Evolutionary conservation across 495 filamentous ascomycete species (phyloP), one percentile per base, ranked within the genome.

Genomic region (Pyronema omphalodes): DNA sequence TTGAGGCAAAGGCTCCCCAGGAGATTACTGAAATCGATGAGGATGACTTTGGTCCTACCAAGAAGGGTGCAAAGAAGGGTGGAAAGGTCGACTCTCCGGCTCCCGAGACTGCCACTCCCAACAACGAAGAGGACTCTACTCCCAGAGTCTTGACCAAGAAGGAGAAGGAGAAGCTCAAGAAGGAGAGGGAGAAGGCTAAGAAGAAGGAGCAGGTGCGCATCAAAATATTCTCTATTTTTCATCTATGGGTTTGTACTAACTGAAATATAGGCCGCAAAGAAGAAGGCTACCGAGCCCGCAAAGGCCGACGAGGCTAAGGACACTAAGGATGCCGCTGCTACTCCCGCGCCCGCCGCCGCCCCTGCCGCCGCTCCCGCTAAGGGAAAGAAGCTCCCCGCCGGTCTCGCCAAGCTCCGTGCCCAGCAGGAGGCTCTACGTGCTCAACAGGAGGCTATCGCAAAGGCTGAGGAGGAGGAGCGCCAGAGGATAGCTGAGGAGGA

Each of bases 381-480:
- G 71, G 86, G 85, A 58, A 95, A 94, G 78, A 96, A 94, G 67
- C 54, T 94, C n/a, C 80, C 84, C 23, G 68, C 86, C 41, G 83
- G 82, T 44, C 70, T 99, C 37, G 76, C 79, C 11, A 83, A 84
- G 46, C 67, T 99, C 43, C 88, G 94, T 70, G 88, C 81, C 69
- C 86, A 94, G 68, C 93, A 99, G 65, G 93, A 99, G 67, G 79
- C 78, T 37, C 70, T 88, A 34, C 73, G 77, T 52, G 72, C 76
- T 58, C 73, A 75, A 57, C 77, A 86, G 67, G 91, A 95, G 68
- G 88, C 89, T 60, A 73, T 75, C 18, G 85, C 78, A 57, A 74
- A 75, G 9, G 43, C 72, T 6, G 67, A 67, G n/a, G 83, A 77
- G n/a, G 86, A 86, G 59, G 85, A 87, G 62, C 80, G 80, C 64